A percentile compares a stretch with the other conserved stretches of the same genome.
phyloP scores from a whole-genome alignment of 2,329 filamentous ascomycete genomes.

The Xylariaceae sp. region DNA sequence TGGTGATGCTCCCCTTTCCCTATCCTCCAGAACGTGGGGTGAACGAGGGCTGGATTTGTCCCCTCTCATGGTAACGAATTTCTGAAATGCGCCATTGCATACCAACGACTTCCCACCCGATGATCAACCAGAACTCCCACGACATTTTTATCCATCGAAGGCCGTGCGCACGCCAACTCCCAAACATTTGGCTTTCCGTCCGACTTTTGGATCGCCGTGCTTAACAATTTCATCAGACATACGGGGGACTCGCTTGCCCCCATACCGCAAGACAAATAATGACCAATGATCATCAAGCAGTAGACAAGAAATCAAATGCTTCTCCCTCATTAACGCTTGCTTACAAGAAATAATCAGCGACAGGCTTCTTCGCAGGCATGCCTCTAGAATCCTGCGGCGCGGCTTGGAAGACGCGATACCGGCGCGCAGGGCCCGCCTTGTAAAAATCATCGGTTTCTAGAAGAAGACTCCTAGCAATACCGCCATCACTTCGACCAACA shows the following conservation, averaged over 20 bases:
- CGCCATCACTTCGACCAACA: constrained; percentile 47
- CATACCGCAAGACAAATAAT: neutral
- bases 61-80: neutral
- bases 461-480: constrained; percentile 40
- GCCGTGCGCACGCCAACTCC: neutral
- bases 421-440: constrained; percentile 68
- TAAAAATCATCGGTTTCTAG: constrained; percentile 41
- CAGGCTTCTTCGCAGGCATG: constrained; percentile 98
- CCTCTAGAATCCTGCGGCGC: constrained; percentile 92
- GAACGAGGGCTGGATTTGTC: neutral
- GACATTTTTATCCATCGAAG: neutral
- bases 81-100: neutral
- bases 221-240: neutral
- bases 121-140: constrained; percentile 9
- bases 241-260: neutral
- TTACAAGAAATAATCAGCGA: constrained; percentile 89
- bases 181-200: neutral
- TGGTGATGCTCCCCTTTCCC: neutral
- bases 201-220: neutral
- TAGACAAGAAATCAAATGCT: neutral
- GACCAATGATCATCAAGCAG: neutral
- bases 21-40: neutral
- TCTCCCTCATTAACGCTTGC: no score
- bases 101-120: neutral
- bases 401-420: constrained; percentile 94